phyloP scores from a whole-genome alignment of 2,329 filamentous ascomycete genomes.

The Simplicillium sp. region DNA sequence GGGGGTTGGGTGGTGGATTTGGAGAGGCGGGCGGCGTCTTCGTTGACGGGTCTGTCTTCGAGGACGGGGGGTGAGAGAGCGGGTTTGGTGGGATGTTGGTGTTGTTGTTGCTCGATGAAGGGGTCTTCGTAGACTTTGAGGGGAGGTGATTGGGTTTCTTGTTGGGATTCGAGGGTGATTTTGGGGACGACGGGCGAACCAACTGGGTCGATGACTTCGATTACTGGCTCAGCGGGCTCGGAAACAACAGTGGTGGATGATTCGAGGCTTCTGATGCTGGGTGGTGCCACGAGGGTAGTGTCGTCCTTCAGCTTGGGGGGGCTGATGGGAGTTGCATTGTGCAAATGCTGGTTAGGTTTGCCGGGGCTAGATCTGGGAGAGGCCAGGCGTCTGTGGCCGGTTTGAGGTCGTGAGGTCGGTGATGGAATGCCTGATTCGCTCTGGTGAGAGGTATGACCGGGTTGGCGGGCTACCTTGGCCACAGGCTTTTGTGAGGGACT shows the following conservation, averaged over 20 bases:
- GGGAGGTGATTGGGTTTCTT: neutral
- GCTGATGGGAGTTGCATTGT: constrained; percentile 18
- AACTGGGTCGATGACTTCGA: constrained; percentile 5
- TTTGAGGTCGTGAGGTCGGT: constrained; percentile 26
- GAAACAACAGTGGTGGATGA: constrained; percentile 18
- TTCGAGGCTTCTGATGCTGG: constrained; percentile 30
- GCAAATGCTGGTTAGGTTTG: constrained; percentile 19
- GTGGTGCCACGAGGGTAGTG: constrained; percentile 38
- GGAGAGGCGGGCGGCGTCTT: constrained; percentile 31
- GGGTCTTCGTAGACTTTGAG: constrained; percentile 56
- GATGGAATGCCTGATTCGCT: constrained; percentile 42
- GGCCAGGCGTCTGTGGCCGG: neutral
- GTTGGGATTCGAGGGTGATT: constrained; percentile 6
- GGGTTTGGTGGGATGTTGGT: constrained; percentile 34
- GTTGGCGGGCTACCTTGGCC: constrained; percentile 27
- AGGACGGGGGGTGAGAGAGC: constrained; percentile 38
- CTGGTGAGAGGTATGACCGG: constrained; percentile 36
- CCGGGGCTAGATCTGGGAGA: constrained; percentile 11
- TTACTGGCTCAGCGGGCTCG: constrained; percentile 6
- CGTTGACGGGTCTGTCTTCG: constrained; percentile 52
- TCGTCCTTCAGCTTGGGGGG: constrained; percentile 42
- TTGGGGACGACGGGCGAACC: constrained; percentile 8
- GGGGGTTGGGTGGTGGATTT: constrained; percentile 14
- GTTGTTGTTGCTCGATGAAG: constrained; percentile 38
- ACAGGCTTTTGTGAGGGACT: constrained; percentile 43